Conservation (phyloP, 2,329 filamentous ascomycete species). For the Exophiala calicioides region DNA sequence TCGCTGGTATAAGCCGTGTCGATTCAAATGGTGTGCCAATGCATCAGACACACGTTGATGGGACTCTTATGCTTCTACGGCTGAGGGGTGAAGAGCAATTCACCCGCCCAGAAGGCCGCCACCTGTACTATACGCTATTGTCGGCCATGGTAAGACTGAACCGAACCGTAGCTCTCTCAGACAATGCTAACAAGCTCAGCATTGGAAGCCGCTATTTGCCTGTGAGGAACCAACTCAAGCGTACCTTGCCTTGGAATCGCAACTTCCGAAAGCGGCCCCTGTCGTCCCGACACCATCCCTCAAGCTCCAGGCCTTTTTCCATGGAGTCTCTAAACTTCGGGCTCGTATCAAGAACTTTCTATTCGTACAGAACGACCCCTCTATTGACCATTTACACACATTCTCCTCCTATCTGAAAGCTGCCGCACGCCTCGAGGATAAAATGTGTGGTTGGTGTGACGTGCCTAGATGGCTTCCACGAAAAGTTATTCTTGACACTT, state of each 20-base stretch:
- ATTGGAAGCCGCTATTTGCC: conserved; percentile 23
- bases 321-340: conserved; percentile 21
- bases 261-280: conserved; percentile 14
- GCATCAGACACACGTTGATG: conserved; percentile 23
- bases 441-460: conserved; percentile 20
- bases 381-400: conserved; percentile 3
- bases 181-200: conserved; percentile 15
- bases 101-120: conserved; percentile 14
- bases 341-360: conserved; percentile 23
- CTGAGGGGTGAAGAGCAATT: conserved; percentile 22
- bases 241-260: conserved; percentile 20
- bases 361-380: background rate
- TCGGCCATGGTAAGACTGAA: conserved; percentile 25
- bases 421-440: conserved; percentile 17
- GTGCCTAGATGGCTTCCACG: conserved; percentile 17
- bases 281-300: conserved; percentile 11
- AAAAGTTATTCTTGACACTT: conserved; percentile 7
- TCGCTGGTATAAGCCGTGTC: no score
- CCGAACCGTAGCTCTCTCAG: no score
- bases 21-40: conserved; percentile 5
- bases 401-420: conserved; percentile 18
- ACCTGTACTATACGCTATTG: conserved; percentile 17
- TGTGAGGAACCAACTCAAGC: conserved; percentile 20
- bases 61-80: conserved; percentile 21
- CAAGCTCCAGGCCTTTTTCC: conserved; percentile 19